A percentile compares a stretch with the other conserved stretches of the same genome.
Evolutionary conservation across 148 eudicot genomes (phyloP).

Genomic region (Dianthus caryophyllus): DNA sequence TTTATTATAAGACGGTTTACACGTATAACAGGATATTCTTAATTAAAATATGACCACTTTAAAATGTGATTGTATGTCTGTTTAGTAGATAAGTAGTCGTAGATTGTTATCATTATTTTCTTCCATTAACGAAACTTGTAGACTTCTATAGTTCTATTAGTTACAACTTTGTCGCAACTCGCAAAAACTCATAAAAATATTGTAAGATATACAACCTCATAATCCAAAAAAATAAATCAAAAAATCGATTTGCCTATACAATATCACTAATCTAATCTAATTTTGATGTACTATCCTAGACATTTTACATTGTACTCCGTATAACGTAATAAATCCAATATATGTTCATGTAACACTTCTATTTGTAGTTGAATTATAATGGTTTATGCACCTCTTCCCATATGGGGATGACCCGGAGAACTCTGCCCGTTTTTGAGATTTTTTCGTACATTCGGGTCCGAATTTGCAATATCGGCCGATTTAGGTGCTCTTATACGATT

Average conservation of each 20-base stretch:
- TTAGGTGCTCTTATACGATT: conserved; percentile 36
- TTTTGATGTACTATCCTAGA: background rate
- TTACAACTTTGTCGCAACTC: background rate
- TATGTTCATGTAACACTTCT: background rate
- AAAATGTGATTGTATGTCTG: no score
- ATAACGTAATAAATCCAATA: background rate
- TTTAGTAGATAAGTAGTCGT: no score
- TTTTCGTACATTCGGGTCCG: conserved; percentile 34
- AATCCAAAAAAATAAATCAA: conserved; percentile 2
- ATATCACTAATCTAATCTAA: background rate
- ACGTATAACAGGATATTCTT: no score
- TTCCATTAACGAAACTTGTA: no score
- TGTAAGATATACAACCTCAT: background rate
- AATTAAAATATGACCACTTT: no score
- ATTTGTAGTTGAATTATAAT: background rate
- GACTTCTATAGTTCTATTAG: background rate
- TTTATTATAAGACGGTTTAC: no score
- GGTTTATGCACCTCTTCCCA: conserved; percentile 42
- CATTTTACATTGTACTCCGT: conserved; percentile 1
- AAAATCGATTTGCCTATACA: background rate
- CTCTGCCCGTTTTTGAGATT: conserved; percentile 32
- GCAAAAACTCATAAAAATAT: background rate
- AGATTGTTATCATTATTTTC: no score
- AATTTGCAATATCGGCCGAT: conserved; percentile 26
- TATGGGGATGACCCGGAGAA: conserved; percentile 35